Conservation (phyloP, 2,329 filamentous ascomycete species). For the Phaeomoniella chlamydospora region DNA sequence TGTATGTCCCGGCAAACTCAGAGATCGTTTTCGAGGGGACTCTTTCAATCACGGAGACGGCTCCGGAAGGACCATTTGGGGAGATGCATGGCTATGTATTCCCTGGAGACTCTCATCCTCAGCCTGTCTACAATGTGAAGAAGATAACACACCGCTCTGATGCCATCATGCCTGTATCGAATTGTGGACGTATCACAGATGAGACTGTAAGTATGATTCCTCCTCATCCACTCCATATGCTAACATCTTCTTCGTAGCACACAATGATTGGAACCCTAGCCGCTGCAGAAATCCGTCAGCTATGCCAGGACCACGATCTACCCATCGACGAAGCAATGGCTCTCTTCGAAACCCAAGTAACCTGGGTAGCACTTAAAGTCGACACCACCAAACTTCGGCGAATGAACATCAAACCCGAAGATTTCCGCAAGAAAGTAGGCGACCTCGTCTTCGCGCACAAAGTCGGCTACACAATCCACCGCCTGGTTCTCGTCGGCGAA, state of each 20-base stretch:
- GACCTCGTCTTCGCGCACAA: conserved; percentile 40
- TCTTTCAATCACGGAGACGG: conserved; percentile 27
- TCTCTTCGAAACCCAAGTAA: conserved; percentile 32
- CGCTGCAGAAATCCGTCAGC: conserved; percentile 25
- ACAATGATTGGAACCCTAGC: conserved; percentile 27
- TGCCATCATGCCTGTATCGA: conserved; percentile 32
- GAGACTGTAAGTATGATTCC: conserved; percentile 27
- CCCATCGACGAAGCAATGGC: conserved; percentile 30
- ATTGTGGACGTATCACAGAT: conserved; percentile 27
- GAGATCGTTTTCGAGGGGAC: conserved; percentile 39
- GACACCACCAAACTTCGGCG: conserved; percentile 41
- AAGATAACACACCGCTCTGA: conserved; percentile 32
- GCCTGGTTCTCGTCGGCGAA: conserved; percentile 30
- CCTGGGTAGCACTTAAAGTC: conserved; percentile 38
- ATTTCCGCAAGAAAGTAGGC: conserved; percentile 26
- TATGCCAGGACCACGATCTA: conserved; percentile 21
- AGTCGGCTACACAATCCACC: conserved; percentile 26
- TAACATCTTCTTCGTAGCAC: conserved; percentile 9
- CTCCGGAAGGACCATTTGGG: conserved; percentile 34
- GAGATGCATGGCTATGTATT: conserved; percentile 33
- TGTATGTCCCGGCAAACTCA: conserved; percentile 32
- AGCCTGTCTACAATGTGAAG: conserved; percentile 29
- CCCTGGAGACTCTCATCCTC: conserved; percentile 21
- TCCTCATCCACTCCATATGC: neutral
- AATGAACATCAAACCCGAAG: conserved; percentile 32